phyloP scores from a whole-genome alignment of 176 grass and related monocot species.

The Secale cereale region DNA sequence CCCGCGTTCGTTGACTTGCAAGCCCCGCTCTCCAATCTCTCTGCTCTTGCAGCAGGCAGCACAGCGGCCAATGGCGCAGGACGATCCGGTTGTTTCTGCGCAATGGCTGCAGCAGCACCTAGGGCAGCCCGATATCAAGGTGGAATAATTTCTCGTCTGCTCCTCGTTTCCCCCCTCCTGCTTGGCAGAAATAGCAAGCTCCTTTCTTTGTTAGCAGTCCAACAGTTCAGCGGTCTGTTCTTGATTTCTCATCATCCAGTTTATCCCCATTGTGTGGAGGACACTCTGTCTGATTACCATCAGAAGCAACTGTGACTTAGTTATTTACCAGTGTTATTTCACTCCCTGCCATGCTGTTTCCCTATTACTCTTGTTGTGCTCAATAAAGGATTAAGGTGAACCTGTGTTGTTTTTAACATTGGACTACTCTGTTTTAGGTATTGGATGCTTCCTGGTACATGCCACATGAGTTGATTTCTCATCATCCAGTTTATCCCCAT shows the following conservation, averaged over 20 bases:
- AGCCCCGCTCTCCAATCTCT: slow-evolving; percentile 10
- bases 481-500: neutral
- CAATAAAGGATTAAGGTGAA: neutral
- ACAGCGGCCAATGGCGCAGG: slow-evolving; percentile 41
- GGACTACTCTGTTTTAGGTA: slow-evolving; percentile 39
- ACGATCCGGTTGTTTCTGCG: slow-evolving; percentile 67
- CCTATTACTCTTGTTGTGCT: neutral
- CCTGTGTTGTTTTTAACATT: neutral
- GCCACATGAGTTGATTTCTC: slow-evolving; percentile 74
- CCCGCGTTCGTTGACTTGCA: neutral
- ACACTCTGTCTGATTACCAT: neutral
- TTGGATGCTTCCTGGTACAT: slow-evolving; percentile 98
- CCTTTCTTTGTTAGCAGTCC: neutral
- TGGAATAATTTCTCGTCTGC: neutral
- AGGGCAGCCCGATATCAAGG: slow-evolving; percentile 66
- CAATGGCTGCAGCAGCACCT: slow-evolving; percentile 71
- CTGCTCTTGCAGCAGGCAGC: neutral
- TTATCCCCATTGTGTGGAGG: neutral
- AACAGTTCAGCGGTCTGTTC: neutral
- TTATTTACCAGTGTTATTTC: neutral
- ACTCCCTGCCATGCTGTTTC: neutral
- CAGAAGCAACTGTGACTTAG: neutral
- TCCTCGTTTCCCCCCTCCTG: neutral
- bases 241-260: neutral
- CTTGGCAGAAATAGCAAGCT: neutral